A percentile compares a stretch with the other conserved stretches of the same genome.
Evolutionary conservation across 352 stramenopile species (phyloP).

Genomic region (Peronosclerospora sorghi): DNA sequence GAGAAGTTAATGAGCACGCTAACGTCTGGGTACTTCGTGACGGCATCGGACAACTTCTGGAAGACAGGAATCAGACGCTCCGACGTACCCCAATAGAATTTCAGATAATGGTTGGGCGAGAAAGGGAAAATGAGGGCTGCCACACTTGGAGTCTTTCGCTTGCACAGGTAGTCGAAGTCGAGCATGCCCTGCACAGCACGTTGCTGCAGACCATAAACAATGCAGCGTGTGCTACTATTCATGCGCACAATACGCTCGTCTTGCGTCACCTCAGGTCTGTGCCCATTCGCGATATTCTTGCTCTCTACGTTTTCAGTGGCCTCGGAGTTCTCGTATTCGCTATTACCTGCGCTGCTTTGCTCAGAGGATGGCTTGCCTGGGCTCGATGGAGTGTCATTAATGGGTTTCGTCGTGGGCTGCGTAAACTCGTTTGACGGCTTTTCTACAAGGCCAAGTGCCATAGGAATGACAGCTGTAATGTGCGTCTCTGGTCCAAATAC

Average conservation of each 20-base stretch:
- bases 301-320: conserved; percentile 17
- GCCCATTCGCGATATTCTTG: conserved; percentile 23
- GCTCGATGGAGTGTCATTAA: conserved; percentile 11
- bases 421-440: conserved; percentile 21
- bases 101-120: conserved; percentile 91
- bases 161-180: conserved; percentile 97
- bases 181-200: conserved; percentile 94
- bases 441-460: conserved; percentile 87
- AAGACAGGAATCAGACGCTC: conserved; percentile 91
- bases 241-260: conserved; percentile 81
- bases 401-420: conserved; percentile 13
- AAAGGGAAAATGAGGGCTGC: conserved; percentile 93
- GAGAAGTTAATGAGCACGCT: conserved; percentile 95
- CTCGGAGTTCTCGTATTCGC: conserved; percentile 25
- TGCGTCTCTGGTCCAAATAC: conserved; percentile 94
- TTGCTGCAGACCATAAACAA: conserved; percentile 93
- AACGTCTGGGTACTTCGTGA: conserved; percentile 89
- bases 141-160: conserved; percentile 89
- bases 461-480: conserved; percentile 90
- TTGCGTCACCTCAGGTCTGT: conserved; percentile 46
- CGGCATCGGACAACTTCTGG: conserved; percentile 85
- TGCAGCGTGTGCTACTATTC: conserved; percentile 82
- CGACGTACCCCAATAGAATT: conserved; percentile 96
- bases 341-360: conserved; percentile 17
- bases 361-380: conserved; percentile 19